Conservation (phyloP, 2,329 filamentous ascomycete species). For the Pseudophaeomoniella oleicola region DNA sequence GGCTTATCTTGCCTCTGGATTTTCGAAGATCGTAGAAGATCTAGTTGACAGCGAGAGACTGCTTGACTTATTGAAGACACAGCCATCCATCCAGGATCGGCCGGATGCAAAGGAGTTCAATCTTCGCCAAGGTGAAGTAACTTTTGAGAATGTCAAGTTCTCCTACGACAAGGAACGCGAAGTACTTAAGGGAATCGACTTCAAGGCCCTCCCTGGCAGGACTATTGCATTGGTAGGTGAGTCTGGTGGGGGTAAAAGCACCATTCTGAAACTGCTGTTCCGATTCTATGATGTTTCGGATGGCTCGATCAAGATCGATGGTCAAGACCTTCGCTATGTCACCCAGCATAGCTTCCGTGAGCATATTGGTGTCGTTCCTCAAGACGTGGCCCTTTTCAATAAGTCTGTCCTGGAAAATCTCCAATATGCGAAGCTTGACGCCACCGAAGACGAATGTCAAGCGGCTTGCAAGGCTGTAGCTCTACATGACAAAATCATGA, state of each 20-base stretch:
- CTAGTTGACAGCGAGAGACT: conserved; percentile 48
- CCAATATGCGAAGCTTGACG: conserved; percentile 46
- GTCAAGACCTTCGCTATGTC: conserved; percentile 42
- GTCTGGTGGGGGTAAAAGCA: conserved; percentile 44
- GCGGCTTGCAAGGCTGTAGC: conserved; percentile 47
- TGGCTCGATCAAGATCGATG: conserved; percentile 37
- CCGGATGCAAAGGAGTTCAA: conserved; percentile 20
- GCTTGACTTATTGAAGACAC: conserved; percentile 32
- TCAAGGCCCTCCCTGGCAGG: conserved; percentile 32
- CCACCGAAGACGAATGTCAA: conserved; percentile 44
- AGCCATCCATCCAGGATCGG: conserved; percentile 28
- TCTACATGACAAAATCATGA: conserved; percentile 49
- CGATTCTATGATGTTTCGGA: conserved; percentile 38
- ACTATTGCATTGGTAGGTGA: conserved; percentile 42
- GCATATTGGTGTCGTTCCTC: conserved; percentile 48
- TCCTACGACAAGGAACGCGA: conserved; percentile 35
- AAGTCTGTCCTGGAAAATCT: conserved; percentile 50
- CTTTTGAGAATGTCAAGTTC: conserved; percentile 36
- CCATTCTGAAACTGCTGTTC: conserved; percentile 38
- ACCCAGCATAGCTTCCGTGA: conserved; percentile 43
- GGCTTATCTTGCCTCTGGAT: conserved; percentile 33
- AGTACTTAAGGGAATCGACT: conserved; percentile 32
- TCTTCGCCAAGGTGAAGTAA: conserved; percentile 28
- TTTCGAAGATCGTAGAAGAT: conserved; percentile 33
- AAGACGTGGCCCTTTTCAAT: conserved; percentile 52